These are phyloP conservation scores for Colletotrichum spinosum DNA, from an alignment of 2,329 filamentous ascomycete genomes.

Conservation along the genomic window DNA sequence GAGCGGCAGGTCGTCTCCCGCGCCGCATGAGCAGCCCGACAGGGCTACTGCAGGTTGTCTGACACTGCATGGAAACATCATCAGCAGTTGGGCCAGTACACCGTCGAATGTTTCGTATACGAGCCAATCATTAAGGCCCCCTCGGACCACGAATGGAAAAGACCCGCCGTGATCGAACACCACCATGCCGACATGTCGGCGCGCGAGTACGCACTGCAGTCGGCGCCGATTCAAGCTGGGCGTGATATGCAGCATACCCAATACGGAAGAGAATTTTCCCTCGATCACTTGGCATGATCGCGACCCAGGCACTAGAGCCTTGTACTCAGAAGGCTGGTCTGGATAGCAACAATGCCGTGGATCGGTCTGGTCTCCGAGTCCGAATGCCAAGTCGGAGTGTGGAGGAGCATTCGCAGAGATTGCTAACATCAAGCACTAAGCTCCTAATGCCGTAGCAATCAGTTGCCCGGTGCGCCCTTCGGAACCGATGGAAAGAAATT, in stretches of 20 bases:
- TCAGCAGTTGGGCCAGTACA: neutral
- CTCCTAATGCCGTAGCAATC: neutral
- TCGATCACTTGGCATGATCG: neutral
- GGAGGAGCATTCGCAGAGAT: too few relatives aligned
- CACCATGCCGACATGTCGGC: slow-evolving; percentile 6
- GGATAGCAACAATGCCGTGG: too few relatives aligned
- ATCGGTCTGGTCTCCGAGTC: too few relatives aligned
- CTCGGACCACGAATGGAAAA: neutral
- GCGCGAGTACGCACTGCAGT: slow-evolving; percentile 6
- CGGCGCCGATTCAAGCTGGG: slow-evolving; percentile 3
- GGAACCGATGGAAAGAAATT: slow-evolving; percentile 88
- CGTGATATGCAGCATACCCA: slow-evolving; percentile 21
- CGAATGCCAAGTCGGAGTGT: too few relatives aligned
- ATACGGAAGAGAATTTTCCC: slow-evolving; percentile 2
- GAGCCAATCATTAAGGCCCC: slow-evolving; percentile 7
- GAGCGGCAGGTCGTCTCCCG: slow-evolving; percentile 21
- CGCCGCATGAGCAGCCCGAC: slow-evolving; percentile 16
- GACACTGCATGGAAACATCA: neutral
- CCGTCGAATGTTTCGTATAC: slow-evolving; percentile 7
- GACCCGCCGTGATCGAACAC: slow-evolving; percentile 1
- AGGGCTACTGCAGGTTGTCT: slow-evolving; percentile 33
- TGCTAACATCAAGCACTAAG: too few relatives aligned
- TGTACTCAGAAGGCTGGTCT: too few relatives aligned
- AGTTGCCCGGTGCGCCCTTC: slow-evolving; percentile 62
- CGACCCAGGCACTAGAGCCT: neutral